A percentile compares a stretch with the other conserved stretches of the same genome.
These are phyloP conservation scores for Lentinus polychrous DNA, from an alignment of 1,284 basidiomycete species.

Conservation along the genomic window DNA sequence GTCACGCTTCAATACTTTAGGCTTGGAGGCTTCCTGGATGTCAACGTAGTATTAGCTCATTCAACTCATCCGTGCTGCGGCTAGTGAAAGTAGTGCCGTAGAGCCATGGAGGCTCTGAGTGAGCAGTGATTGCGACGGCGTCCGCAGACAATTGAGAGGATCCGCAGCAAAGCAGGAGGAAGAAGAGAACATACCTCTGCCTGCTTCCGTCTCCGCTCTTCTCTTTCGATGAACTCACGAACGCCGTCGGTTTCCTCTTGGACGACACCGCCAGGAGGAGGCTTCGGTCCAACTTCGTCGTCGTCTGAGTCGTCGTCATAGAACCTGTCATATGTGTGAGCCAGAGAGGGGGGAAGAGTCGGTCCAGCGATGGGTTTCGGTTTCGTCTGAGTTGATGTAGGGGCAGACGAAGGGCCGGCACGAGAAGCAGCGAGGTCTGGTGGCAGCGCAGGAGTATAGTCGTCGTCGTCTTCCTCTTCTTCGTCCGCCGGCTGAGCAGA, in stretches of 20 bases:
- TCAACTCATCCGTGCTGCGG: conserved; percentile 4
- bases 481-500: conserved; percentile 14
- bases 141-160: too few species aligned
- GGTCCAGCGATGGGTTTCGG: conserved; percentile 28
- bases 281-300: conserved; percentile 74
- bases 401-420: conserved; percentile 19
- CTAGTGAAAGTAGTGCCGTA: background rate
- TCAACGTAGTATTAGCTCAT: background rate
- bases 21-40: conserved; percentile 58
- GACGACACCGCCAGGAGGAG: conserved; percentile 40
- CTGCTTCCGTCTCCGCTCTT: conserved; percentile 64
- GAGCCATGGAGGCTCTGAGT: background rate
- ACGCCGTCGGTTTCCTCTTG: conserved; percentile 51
- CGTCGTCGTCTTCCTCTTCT: conserved; percentile 51
- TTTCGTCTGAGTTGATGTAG: conserved; percentile 18
- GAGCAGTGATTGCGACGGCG: too few species aligned
- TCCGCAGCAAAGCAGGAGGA: background rate
- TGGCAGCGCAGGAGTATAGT: conserved; percentile 57
- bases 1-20: conserved; percentile 72
- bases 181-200: conserved; percentile 42
- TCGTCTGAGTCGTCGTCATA: conserved; percentile 51
- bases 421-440: conserved; percentile 47
- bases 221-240: conserved; percentile 72
- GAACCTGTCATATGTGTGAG: conserved; percentile 18
- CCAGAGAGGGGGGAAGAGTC: conserved; percentile 27